Evolutionary conservation across 2,329 filamentous ascomycete genomes (phyloP).

Genomic region (Corynespora cassiicola): DNA sequence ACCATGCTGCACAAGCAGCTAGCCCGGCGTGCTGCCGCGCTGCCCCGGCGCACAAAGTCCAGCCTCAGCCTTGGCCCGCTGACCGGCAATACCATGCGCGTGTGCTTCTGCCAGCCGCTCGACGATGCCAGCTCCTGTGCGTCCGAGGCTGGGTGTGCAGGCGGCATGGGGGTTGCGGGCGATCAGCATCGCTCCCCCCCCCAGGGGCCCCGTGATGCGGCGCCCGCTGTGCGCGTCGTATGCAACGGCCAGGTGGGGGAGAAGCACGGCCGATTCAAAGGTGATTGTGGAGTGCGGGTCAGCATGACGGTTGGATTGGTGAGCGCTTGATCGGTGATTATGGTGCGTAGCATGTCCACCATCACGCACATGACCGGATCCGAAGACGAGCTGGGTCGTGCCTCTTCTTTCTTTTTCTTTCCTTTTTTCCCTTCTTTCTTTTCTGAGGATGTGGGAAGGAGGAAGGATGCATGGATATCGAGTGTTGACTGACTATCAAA

Average conservation of each 20-base stretch:
- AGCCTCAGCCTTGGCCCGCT: constrained; percentile 2
- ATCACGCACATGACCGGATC: too few species aligned
- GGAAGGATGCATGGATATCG: too few species aligned
- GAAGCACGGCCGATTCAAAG: constrained; percentile 11
- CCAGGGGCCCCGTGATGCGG: too few species aligned
- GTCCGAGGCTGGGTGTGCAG: neutral
- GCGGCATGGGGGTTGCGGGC: neutral
- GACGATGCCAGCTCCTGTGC: constrained; percentile 26
- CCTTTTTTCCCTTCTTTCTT: too few species aligned
- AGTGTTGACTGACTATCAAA: too few species aligned
- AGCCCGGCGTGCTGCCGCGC: constrained; percentile 4
- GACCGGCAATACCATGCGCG: constrained; percentile 30
- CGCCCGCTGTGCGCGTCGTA: constrained; percentile 12
- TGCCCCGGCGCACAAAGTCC: neutral
- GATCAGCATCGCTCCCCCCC: too few species aligned
- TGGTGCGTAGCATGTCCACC: too few species aligned
- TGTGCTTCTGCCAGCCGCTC: constrained; percentile 45
- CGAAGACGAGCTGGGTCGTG: too few species aligned
- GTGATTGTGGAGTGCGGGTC: constrained; percentile 34
- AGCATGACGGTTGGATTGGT: constrained; percentile 33
- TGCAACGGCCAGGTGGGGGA: constrained; percentile 3
- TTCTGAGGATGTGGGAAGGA: too few species aligned
- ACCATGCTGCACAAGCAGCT: constrained; percentile 18
- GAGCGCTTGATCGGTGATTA: constrained; percentile 8
- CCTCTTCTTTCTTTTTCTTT: too few species aligned